Evolutionary conservation across 768 basidiomycete species (phyloP).

Genomic region (Tylopilus vinaceipallidus): DNA sequence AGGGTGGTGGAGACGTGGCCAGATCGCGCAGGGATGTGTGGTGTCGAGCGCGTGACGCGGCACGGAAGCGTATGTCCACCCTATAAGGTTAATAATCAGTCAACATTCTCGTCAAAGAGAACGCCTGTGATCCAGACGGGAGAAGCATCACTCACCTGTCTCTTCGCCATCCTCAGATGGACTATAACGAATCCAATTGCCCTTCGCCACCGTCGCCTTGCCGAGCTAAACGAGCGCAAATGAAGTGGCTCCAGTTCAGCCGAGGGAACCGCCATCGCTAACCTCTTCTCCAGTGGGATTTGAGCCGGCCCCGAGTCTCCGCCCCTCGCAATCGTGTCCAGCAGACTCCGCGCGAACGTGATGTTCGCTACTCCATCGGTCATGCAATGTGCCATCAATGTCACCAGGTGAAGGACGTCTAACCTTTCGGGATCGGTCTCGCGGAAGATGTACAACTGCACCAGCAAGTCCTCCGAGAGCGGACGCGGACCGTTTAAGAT

Average conservation of each 20-base stretch:
- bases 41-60: slow-evolving; percentile 35
- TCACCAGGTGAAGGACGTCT: slow-evolving; percentile 40
- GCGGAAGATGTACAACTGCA: slow-evolving; percentile 41
- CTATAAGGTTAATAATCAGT: slow-evolving; percentile 48
- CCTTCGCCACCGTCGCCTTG: slow-evolving; percentile 44
- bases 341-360: slow-evolving; percentile 43
- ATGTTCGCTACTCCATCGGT: slow-evolving; percentile 47
- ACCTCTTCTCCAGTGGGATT: slow-evolving; percentile 35
- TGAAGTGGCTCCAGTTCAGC: slow-evolving; percentile 37
- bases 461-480: slow-evolving; percentile 43
- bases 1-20: slow-evolving; percentile 23
- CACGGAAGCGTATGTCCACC: slow-evolving; percentile 59
- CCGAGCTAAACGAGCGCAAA: slow-evolving; percentile 29
- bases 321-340: slow-evolving; percentile 37
- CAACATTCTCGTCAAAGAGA: background rate
- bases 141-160: slow-evolving; percentile 32
- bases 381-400: slow-evolving; percentile 48
- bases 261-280: slow-evolving; percentile 41
- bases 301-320: slow-evolving; percentile 2
- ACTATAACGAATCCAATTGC: slow-evolving; percentile 43
- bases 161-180: slow-evolving; percentile 31
- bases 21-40: slow-evolving; percentile 37
- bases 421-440: slow-evolving; percentile 32
- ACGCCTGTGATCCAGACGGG: background rate
- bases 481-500: slow-evolving; percentile 35